Conservation (phyloP, 2,329 filamentous ascomycete genomes). For the Pseudonectria foliicola region DNA sequence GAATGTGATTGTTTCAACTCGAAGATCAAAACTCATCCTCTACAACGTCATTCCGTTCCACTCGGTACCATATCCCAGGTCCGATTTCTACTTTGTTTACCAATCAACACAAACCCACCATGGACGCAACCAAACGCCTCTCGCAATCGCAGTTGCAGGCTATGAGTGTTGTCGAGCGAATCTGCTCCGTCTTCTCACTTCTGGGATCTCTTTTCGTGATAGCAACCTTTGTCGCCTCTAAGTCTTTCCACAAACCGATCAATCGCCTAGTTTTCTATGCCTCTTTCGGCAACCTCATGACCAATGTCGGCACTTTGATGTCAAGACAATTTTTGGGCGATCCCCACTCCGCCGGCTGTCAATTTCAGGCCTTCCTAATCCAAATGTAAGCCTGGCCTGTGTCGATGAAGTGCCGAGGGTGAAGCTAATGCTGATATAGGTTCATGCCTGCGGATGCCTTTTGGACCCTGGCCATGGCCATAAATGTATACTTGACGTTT, state of each 20-base stretch:
- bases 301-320: slow-evolving; percentile 70
- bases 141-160: slow-evolving; percentile 38
- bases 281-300: slow-evolving; percentile 72
- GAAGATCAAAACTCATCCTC: not conserved
- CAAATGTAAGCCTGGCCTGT: slow-evolving; percentile 57
- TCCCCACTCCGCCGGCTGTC: slow-evolving; percentile 48
- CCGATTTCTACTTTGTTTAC: not conserved
- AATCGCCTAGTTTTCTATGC: slow-evolving; percentile 81
- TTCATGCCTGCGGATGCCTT: slow-evolving; percentile 71
- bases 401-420: not conserved
- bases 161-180: slow-evolving; percentile 58
- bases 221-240: slow-evolving; percentile 59
- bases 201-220: slow-evolving; percentile 66
- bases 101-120: slow-evolving; percentile 5
- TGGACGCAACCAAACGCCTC: slow-evolving; percentile 10
- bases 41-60: not conserved
- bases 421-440: slow-evolving; percentile 37
- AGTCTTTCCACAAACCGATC: slow-evolving; percentile 75
- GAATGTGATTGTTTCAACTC: no score
- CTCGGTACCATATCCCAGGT: not conserved
- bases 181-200: slow-evolving; percentile 64
- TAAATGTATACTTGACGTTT: slow-evolving; percentile 78
- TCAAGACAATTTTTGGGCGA: slow-evolving; percentile 51
- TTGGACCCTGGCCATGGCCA: slow-evolving; percentile 76
- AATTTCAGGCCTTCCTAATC: slow-evolving; percentile 71